Evolutionary conservation across 2,329 filamentous ascomycete genomes (phyloP).

Genomic region (Cytospora schulzeri): DNA sequence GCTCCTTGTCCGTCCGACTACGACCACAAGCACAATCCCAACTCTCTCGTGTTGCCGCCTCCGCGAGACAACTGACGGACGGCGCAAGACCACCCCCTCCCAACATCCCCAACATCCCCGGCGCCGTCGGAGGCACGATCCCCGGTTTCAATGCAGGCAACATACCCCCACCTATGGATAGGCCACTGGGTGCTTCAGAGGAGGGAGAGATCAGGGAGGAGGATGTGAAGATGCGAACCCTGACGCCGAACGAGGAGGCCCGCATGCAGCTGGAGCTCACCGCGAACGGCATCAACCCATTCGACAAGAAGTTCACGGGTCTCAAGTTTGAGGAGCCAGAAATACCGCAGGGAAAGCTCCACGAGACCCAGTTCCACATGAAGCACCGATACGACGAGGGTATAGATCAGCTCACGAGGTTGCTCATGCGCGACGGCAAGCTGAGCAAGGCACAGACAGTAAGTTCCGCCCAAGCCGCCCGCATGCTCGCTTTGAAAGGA

Average conservation of each 20-base stretch:
- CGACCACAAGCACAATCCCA: constrained; percentile 36
- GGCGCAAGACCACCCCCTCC: constrained; percentile 28
- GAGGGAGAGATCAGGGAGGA: constrained; percentile 24
- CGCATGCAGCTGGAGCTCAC: constrained; percentile 41
- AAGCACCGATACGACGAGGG: constrained; percentile 85
- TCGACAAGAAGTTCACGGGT: constrained; percentile 47
- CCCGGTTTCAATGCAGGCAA: constrained; percentile 3
- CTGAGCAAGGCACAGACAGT: constrained; percentile 87
- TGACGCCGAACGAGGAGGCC: constrained; percentile 43
- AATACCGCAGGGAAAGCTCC: constrained; percentile 57
- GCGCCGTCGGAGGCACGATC: constrained; percentile 6
- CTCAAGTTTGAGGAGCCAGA: constrained; percentile 77
- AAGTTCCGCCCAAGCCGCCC: constrained; percentile 37
- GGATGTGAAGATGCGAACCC: constrained; percentile 42
- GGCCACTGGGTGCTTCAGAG: constrained; percentile 8
- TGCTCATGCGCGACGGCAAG: constrained; percentile 91
- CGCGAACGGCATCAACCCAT: constrained; percentile 38
- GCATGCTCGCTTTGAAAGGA: constrained; percentile 19
- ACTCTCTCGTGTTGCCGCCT: constrained; percentile 32
- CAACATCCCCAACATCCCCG: constrained; percentile 17
- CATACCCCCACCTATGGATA: constrained; percentile 23
- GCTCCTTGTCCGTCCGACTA: constrained; percentile 44
- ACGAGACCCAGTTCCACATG: constrained; percentile 56
- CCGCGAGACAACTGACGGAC: constrained; percentile 35
- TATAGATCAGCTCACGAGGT: constrained; percentile 82